phyloP scores from a whole-genome alignment of 768 basidiomycete genomes.

The Galerina sulciceps region DNA sequence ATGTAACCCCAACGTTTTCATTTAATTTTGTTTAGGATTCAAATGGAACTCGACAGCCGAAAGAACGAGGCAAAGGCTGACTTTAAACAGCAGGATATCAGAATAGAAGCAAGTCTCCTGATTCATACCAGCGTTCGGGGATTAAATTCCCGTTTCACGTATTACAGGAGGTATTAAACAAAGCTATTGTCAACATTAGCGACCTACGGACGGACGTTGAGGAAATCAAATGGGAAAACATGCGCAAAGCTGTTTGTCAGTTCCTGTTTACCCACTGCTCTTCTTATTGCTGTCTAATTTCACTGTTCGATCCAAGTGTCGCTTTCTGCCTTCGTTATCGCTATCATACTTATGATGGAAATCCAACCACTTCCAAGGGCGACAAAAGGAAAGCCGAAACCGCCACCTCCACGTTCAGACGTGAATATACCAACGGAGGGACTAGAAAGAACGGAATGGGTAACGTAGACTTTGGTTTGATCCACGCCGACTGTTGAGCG shows the following conservation, averaged over 20 bases:
- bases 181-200: slow-evolving; percentile 71
- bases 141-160: background rate
- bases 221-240: slow-evolving; percentile 88
- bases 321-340: slow-evolving; percentile 66
- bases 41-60: slow-evolving; percentile 94
- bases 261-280: slow-evolving; percentile 15
- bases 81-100: slow-evolving; percentile 81
- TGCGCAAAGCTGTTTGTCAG: slow-evolving; percentile 81
- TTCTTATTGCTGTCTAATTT: slow-evolving; percentile 2
- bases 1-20: background rate
- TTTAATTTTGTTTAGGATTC: slow-evolving; percentile 61
- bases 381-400: slow-evolving; percentile 30
- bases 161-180: slow-evolving; percentile 73
- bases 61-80: slow-evolving; percentile 91
- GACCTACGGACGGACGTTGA: slow-evolving; percentile 83
- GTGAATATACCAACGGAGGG: slow-evolving; percentile 34
- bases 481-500: background rate
- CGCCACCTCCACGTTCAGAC: slow-evolving; percentile 29
- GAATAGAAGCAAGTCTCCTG: slow-evolving; percentile 66
- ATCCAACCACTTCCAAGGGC: slow-evolving; percentile 47
- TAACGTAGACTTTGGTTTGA: slow-evolving; percentile 25
- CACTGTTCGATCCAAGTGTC: slow-evolving; percentile 46
- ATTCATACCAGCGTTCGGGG: background rate
- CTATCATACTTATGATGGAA: slow-evolving; percentile 75
- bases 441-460: slow-evolving; percentile 36